Percentiles rank a stretch among this genome's conserved stretches.
Conservation (phyloP, 2,329 filamentous ascomycete genomes). For the Beauveria pseudobassiana region DNA sequence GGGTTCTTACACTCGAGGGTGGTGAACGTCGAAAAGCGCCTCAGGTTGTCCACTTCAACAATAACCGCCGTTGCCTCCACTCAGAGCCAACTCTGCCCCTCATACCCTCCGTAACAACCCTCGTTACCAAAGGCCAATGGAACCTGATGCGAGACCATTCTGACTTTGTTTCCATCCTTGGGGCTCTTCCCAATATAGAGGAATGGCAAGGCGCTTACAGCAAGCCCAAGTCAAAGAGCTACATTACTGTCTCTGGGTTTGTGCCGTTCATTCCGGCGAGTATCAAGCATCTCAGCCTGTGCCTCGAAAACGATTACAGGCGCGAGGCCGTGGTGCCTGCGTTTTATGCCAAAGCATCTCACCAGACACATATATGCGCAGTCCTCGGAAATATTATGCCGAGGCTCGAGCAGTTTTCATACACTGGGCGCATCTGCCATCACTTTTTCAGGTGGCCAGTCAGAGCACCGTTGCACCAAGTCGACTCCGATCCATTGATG, state of each 20-base stretch:
- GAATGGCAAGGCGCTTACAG: conserved; percentile 59
- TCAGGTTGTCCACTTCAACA: conserved; percentile 42
- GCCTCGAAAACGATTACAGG: conserved; percentile 63
- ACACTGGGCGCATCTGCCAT: conserved; percentile 65
- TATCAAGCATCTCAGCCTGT: conserved; percentile 58
- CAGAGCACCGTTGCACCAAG: conserved; percentile 40
- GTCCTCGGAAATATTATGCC: conserved; percentile 54
- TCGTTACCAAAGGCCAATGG: conserved; percentile 71
- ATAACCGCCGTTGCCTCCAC: conserved; percentile 8
- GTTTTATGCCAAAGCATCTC: conserved; percentile 53
- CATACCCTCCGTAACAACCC: conserved; percentile 52
- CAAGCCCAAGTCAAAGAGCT: conserved; percentile 67
- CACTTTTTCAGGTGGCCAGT: conserved; percentile 58
- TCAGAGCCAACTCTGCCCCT: conserved; percentile 29
- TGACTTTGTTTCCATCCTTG: conserved; percentile 56
- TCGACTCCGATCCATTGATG: conserved; percentile 57
- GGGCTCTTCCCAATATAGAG: conserved; percentile 57
- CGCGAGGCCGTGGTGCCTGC: conserved; percentile 54
- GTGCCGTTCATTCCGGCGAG: conserved; percentile 49
- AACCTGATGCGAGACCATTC: conserved; percentile 59
- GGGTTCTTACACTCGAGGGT: conserved; percentile 66
- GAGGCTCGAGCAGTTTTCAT: conserved; percentile 59
- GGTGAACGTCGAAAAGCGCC: conserved; percentile 70
- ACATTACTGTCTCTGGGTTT: conserved; percentile 60
- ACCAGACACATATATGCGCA: conserved; percentile 57